These are phyloP conservation scores for Mimosa bimucronata DNA, from an alignment of 306 rosid species.

Conservation along the genomic window DNA sequence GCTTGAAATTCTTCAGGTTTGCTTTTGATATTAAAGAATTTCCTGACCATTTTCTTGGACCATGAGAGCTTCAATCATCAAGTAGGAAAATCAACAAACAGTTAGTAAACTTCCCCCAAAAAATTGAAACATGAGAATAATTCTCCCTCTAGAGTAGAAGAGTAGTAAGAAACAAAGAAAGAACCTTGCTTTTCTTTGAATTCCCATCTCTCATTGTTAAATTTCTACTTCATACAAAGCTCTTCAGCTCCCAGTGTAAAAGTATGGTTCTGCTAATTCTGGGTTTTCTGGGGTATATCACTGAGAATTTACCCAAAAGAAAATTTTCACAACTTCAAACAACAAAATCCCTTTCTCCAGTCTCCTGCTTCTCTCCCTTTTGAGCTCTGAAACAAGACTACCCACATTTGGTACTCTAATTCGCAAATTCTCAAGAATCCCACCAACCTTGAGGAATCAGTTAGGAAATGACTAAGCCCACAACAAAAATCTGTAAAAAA, in stretches of 20 bases:
- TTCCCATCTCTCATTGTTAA: slow-evolving; percentile 86
- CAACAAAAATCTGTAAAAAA: slow-evolving; percentile 35
- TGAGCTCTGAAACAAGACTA: slow-evolving; percentile 38
- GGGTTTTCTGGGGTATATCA: slow-evolving; percentile 41
- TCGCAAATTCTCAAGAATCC: slow-evolving; percentile 20
- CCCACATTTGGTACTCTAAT: slow-evolving; percentile 27
- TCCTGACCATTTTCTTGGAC: slow-evolving; percentile 99
- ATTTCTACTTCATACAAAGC: slow-evolving; percentile 70
- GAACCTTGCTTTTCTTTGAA: slow-evolving; percentile 93
- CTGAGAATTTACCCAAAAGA: slow-evolving; percentile 36
- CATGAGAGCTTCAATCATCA: slow-evolving; percentile 89
- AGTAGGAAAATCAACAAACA: slow-evolving; percentile 54
- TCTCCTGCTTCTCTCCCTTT: slow-evolving; percentile 40
- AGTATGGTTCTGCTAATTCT: slow-evolving; percentile 30
- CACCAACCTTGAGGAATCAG: slow-evolving; percentile 2
- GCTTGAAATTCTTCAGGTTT: slow-evolving; percentile 79
- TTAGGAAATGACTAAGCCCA: slow-evolving; percentile 22
- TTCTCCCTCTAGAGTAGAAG: slow-evolving; percentile 24
- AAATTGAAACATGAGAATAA: slow-evolving; percentile 21
- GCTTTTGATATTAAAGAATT: slow-evolving; percentile 93
- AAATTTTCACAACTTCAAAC: slow-evolving; percentile 35
- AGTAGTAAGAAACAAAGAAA: slow-evolving; percentile 15
- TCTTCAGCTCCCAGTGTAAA: slow-evolving; percentile 19
- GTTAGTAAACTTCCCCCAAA: slow-evolving; percentile 34
- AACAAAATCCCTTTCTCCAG: slow-evolving; percentile 42